Percentiles rank a stretch among this genome's conserved stretches.
phyloP scores from a whole-genome alignment of 2,329 filamentous ascomycete genomes.

The Phialophora expanda region DNA sequence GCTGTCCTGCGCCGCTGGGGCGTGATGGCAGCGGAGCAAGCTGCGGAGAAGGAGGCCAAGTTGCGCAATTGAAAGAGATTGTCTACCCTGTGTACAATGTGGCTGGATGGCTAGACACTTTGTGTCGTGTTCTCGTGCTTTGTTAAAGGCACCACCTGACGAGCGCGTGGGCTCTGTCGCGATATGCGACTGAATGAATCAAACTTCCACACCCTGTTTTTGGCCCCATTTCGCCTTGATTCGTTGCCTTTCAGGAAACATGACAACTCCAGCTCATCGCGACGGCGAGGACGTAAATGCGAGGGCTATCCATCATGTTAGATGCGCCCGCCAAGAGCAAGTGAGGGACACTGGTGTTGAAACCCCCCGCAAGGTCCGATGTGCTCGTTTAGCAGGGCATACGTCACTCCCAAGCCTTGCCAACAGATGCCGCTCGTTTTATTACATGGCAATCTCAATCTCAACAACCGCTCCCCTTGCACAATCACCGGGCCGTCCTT shows the following conservation, averaged over 20 bases:
- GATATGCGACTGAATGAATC: constrained; percentile 8
- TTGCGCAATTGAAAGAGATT: constrained; percentile 14
- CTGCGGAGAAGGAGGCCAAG: constrained; percentile 12
- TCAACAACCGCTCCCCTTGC: not conserved
- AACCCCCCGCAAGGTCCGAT: not conserved
- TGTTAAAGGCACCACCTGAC: not conserved
- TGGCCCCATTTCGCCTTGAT: not conserved
- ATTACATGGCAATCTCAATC: not conserved
- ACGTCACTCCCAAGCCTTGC: not conserved
- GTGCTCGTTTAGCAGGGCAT: not conserved
- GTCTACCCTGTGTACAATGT: not conserved
- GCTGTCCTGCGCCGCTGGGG: constrained; percentile 22
- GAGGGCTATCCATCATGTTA: not conserved
- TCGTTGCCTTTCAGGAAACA: not conserved
- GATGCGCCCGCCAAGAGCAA: not conserved
- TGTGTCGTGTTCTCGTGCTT: constrained; percentile 2
- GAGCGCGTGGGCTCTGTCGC: constrained; percentile 18
- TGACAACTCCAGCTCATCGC: not conserved
- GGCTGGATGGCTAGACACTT: not conserved
- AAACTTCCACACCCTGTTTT: constrained; percentile 5
- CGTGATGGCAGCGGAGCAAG: constrained; percentile 25
- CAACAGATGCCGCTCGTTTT: not conserved
- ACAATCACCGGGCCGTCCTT: not conserved
- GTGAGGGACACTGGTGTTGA: not conserved
- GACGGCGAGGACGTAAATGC: not conserved